Evolutionary conservation across 768 basidiomycete species (phyloP).

Genomic region (Tricholoma sp.): DNA sequence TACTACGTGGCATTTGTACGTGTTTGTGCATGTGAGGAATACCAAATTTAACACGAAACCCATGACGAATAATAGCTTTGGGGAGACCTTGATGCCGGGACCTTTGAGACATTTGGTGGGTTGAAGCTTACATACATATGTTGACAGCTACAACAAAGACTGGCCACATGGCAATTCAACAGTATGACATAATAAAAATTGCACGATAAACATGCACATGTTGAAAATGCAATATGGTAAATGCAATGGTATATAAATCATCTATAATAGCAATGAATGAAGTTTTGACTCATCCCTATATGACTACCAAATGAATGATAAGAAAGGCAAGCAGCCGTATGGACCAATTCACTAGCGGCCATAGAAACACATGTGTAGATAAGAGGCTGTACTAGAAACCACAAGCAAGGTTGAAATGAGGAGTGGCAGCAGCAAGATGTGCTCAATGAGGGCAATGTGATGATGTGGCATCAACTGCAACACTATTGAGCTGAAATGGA

Average conservation of each 20-base stretch:
- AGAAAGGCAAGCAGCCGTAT: background rate
- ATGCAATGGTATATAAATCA: background rate
- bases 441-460: background rate
- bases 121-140: too few species aligned
- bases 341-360: background rate
- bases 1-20: too few species aligned
- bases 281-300: background rate
- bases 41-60: too few species aligned
- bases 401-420: background rate
- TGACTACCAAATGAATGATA: background rate
- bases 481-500: background rate
- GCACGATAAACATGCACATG: background rate
- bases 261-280: background rate
- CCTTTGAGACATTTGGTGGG: background rate
- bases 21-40: too few species aligned
- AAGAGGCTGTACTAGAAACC: background rate
- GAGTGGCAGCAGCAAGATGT: background rate
- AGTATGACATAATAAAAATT: background rate
- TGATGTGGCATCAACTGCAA: background rate
- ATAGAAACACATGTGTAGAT: background rate
- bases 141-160: background rate
- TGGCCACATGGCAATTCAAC: background rate
- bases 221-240: background rate
- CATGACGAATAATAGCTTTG: background rate
- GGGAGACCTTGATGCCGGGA: background rate